Percentiles rank a stretch among this genome's conserved stretches.
Evolutionary conservation across 768 basidiomycete species (phyloP).

Genomic region (Boletus pseudo-olivaceus): DNA sequence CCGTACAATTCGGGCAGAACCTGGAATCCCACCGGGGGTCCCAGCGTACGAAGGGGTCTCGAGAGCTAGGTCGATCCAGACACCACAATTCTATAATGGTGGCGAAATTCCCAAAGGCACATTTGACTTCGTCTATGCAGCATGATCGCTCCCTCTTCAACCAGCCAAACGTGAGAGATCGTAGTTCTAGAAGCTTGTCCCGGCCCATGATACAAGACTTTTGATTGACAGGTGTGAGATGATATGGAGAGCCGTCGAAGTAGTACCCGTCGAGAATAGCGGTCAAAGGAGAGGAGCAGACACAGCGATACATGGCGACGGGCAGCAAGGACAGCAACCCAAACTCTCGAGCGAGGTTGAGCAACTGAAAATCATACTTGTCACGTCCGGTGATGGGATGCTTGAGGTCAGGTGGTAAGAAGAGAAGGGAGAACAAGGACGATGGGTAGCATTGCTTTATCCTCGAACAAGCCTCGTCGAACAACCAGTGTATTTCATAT

Average conservation of each 20-base stretch:
- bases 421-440: conserved; percentile 24
- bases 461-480: conserved; percentile 20
- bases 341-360: conserved; percentile 23
- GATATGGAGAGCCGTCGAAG: conserved; percentile 14
- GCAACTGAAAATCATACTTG: conserved; percentile 25
- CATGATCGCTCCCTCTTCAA: conserved; percentile 11
- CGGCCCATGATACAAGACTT: conserved; percentile 24
- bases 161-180: conserved; percentile 20
- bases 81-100: conserved; percentile 23
- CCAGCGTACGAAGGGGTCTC: conserved; percentile 24
- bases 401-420: conserved; percentile 19
- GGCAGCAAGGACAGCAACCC: conserved; percentile 22
- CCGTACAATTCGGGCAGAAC: conserved; percentile 17
- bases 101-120: conserved; percentile 19
- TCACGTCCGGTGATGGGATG: conserved; percentile 21
- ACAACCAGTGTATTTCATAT: conserved; percentile 23
- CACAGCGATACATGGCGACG: conserved; percentile 23
- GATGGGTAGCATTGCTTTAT: conserved; percentile 24
- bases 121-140: conserved; percentile 20
- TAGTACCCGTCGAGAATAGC: conserved; percentile 25
- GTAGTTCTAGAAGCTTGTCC: conserved; percentile 23
- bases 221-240: conserved; percentile 19
- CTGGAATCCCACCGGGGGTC: conserved; percentile 19
- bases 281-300: conserved; percentile 15
- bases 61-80: conserved; percentile 14